Evolutionary conservation across 768 basidiomycete genomes (phyloP).

Genomic region (Candolleomyces aberdarensis): DNA sequence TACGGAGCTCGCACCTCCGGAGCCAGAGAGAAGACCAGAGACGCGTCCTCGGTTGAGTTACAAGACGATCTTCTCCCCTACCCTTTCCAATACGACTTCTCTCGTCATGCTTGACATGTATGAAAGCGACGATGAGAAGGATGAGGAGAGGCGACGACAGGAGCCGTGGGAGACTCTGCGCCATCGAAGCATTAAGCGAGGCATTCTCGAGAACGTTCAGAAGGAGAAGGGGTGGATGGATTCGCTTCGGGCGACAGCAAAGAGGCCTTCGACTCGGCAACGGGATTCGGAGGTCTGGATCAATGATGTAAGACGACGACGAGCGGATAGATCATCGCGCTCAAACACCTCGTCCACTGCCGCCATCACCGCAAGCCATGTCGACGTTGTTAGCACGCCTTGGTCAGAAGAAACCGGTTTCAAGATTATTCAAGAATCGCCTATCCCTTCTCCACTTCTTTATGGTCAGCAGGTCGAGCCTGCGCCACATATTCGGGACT

Average conservation of each 20-base stretch:
- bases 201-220: not conserved
- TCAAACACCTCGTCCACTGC: not conserved
- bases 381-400: not conserved
- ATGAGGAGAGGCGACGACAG: not conserved
- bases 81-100: not conserved
- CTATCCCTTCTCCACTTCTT: not conserved
- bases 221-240: slow-evolving; percentile 16
- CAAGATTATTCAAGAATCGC: slow-evolving; percentile 6
- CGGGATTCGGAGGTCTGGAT: slow-evolving; percentile 3
- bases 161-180: slow-evolving; percentile 3
- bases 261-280: slow-evolving; percentile 6
- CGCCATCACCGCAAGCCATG: not conserved
- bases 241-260: slow-evolving; percentile 13
- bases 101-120: not conserved
- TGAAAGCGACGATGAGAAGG: not conserved
- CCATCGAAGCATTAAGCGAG: slow-evolving; percentile 1
- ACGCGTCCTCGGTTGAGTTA: too few relatives aligned
- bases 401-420: not conserved
- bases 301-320: slow-evolving; percentile 2
- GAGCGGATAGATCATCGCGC: not conserved
- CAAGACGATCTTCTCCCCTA: not conserved
- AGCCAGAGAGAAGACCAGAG: not conserved
- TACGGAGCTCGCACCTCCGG: not conserved
- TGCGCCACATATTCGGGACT: not conserved
- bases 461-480: not conserved